Evolutionary conservation across 2,329 filamentous ascomycete genomes (phyloP), one percentile per base, ranked within the genome.

Genomic region (Ceratocystis cubensis): DNA sequence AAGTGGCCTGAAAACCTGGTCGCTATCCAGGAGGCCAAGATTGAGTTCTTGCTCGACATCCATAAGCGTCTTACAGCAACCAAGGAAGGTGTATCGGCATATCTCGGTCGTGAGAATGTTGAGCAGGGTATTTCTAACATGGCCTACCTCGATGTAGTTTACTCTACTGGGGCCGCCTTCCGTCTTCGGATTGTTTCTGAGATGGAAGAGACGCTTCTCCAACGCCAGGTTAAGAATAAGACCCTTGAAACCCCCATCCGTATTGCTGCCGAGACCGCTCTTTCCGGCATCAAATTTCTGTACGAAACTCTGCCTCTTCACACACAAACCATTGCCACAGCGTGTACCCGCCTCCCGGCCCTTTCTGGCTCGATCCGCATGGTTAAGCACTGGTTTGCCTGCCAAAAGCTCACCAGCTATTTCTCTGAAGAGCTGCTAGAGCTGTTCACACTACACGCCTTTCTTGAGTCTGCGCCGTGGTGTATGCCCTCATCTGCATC

Each of bases 1-100:
- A 88, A 90, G 71, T 99, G 94, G 94, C 94, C 94, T 0, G 92
- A 97, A 73, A 91, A 95, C 72, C 77, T 97, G 7, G 84, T 84
- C 2, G 92, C 93, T 4, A 96, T 97, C 66, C 94, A 99, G 74
- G 85, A 91, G 72, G 92, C 91, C 13, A 99, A 99, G 75, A 83
- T 95, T 48, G 94, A 95, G 2, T 96, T 99, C 73, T 80, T 94
- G 3, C 77, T 96, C 2, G 84, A 86, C 71, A 85, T 96, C 66
- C 85, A 86, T 63, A 84, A 87, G 64, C 81, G 91, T 2, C 77
- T 99, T 1, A 80, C 83, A 65, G 80, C 83, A 20, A 76, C 80
- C 2, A 83, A 86, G 30, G 79, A 82, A 7, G 80, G 79, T 53
- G 80, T 91, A 50, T 83, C 78, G 33, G 85, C 86, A 5, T 85